phyloP scores from a whole-genome alignment of 106 monocot species.

The Phalaenopsis equestris region DNA sequence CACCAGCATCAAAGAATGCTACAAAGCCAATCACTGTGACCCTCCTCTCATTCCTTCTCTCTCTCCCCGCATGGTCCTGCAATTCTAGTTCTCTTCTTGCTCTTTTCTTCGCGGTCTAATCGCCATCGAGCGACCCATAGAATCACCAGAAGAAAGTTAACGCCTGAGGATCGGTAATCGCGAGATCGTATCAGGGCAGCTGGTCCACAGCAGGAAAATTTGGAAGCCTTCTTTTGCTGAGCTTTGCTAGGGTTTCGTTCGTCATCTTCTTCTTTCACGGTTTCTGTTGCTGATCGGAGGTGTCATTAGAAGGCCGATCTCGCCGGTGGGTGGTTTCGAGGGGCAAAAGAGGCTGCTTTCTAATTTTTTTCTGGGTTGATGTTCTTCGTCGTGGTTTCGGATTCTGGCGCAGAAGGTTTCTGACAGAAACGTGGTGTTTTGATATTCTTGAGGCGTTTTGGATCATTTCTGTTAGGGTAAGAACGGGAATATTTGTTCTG shows the following conservation, averaged over 20 bases:
- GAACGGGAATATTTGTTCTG: not conserved
- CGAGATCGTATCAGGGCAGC: slow-evolving; percentile 2
- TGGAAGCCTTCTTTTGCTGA: not conserved
- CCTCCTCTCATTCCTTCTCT: not conserved
- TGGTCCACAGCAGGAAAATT: not conserved
- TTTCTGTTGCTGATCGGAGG: not conserved
- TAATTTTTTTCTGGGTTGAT: not conserved
- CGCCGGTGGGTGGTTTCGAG: not conserved
- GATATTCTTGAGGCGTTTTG: not conserved
- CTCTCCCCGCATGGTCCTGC: not conserved
- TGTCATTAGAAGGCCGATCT: not conserved
- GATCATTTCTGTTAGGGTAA: not conserved
- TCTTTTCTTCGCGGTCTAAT: not conserved
- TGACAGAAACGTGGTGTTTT: not conserved
- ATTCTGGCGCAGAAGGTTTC: not conserved
- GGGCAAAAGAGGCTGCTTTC: not conserved
- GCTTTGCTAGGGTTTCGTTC: slow-evolving; percentile 12
- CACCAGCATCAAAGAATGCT: not conserved
- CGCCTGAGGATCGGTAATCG: slow-evolving; percentile 3
- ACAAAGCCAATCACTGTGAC: not conserved
- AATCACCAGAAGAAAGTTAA: not conserved
- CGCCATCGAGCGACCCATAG: not conserved
- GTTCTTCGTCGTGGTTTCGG: not conserved
- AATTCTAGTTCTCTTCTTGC: not conserved
- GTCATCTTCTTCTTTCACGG: not conserved